Evolutionary conservation across 78 protist genomes (phyloP), one percentile per base, ranked within the genome.

Genomic region (Goniomonas avonlea): DNA sequence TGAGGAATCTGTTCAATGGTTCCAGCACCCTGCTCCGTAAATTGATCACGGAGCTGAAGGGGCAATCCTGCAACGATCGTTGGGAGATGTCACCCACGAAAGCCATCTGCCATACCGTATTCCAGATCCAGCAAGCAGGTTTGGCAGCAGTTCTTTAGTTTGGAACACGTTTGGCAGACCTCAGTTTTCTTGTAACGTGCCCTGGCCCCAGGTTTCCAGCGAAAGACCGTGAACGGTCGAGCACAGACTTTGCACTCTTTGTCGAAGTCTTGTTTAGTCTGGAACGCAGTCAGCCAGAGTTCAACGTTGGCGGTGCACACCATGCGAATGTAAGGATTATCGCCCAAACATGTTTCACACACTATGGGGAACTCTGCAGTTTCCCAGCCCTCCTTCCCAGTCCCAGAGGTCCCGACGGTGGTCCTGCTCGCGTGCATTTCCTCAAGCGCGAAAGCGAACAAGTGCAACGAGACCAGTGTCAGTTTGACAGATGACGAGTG

Each of bases 121-220:
- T 88, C 84, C 25, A 95, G 85, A 55, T 95, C 98, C 35, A 90
- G 83, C 27, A 95, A 34, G 81, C 98, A 95, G 0, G 89, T 89
- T 47, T 95, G 98, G 80, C 98, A 95, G 0, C 90, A 96, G 69
- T 95, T 91, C 86, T 93, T 93, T 18, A 85, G 35, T 37, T 91
- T 86, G 43, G 96, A 83, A 68, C 98, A 95, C 37, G 91, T 81
- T 48, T 85, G 93, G 82, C 98, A 95, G 29, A 95, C 75, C 60
- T 80, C 90, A n/a, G 96, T 90, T 41, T 77, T 83, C 58, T 87
- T 90, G 50, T 11, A 80, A 38, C 96, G 79, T 2, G 84, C 48
- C 18, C 81, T 53, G 23, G 63, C 1, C 1, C 91, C 94, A 20
- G 94, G 88, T 65, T 75, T 71, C 91, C 94, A 73, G 23, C 79